These are phyloP conservation scores for Russula earlei DNA, from an alignment of 768 basidiomycete genomes.

Conservation along the genomic window DNA sequence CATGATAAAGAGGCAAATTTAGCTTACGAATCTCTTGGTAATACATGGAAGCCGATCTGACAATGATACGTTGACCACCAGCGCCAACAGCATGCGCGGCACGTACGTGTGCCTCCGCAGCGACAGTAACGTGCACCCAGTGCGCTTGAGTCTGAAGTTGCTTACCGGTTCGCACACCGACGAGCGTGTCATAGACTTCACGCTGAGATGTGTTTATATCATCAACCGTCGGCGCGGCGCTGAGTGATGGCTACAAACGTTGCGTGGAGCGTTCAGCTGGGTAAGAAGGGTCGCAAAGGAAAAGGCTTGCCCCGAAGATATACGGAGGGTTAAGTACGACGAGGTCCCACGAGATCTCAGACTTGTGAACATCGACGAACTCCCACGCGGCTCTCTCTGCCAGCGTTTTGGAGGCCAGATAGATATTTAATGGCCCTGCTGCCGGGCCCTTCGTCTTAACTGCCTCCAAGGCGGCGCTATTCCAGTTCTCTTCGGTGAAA, in stretches of 20 bases:
- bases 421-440: slow-evolving; percentile 34
- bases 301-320: slow-evolving; percentile 6
- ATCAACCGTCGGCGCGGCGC: slow-evolving; percentile 2
- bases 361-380: slow-evolving; percentile 36
- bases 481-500: slow-evolving; percentile 36
- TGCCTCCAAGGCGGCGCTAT: slow-evolving; percentile 36
- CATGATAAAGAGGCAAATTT: no score
- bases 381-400: slow-evolving; percentile 54
- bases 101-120: slow-evolving; percentile 9
- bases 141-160: neutral
- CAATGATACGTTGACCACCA: slow-evolving; percentile 11
- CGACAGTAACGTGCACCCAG: slow-evolving; percentile 2
- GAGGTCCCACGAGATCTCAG: slow-evolving; percentile 40
- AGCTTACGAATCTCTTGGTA: slow-evolving; percentile 7
- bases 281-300: neutral
- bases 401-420: slow-evolving; percentile 47
- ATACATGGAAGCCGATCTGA: slow-evolving; percentile 1
- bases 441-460: slow-evolving; percentile 42
- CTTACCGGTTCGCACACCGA: neutral
- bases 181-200: slow-evolving; percentile 6
- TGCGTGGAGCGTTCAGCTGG: no score
- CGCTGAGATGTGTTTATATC: slow-evolving; percentile 15
- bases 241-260: slow-evolving; percentile 19
- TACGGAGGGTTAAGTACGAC: slow-evolving; percentile 45
- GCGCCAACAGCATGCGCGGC: neutral